These are phyloP conservation scores for Cymbopogon citratus DNA, from an alignment of 176 grass and related monocot genomes.

Conservation along the genomic window DNA sequence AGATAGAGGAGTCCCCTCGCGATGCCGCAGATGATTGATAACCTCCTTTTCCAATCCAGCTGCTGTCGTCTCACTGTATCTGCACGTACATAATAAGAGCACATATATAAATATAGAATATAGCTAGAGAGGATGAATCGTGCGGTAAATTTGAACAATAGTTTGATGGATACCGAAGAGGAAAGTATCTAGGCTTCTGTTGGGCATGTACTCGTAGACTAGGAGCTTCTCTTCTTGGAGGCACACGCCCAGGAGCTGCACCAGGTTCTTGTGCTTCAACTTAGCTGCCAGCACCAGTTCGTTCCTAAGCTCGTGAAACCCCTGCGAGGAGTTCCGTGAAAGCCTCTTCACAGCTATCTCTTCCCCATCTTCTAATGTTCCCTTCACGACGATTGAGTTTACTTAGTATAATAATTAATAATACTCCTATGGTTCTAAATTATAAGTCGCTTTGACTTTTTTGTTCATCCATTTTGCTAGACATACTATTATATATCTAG, in stretches of 20 bases:
- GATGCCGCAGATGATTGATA: constrained; percentile 18
- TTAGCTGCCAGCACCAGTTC: constrained; percentile 20
- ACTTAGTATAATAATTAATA: no score
- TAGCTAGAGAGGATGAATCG: no score
- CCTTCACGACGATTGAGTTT: no score
- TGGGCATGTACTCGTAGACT: constrained; percentile 28
- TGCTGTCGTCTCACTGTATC: background rate
- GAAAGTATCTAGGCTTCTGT: constrained; percentile 28
- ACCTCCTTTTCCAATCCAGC: constrained; percentile 21
- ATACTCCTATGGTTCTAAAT: no score
- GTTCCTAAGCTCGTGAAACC: constrained; percentile 29
- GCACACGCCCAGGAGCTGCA: constrained; percentile 6
- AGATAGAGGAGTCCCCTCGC: constrained; percentile 33
- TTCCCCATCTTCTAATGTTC: constrained; percentile 4
- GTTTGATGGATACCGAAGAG: constrained; percentile 5
- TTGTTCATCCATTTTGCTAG: no score
- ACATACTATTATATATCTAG: no score
- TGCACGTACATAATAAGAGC: background rate
- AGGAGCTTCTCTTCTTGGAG: constrained; percentile 27
- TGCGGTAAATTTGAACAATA: background rate
- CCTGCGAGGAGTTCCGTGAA: constrained; percentile 7
- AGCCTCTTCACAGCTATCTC: constrained; percentile 40
- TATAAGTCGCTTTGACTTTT: no score
- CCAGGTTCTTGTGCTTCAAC: constrained; percentile 34
- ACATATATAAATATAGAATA: no score